Evolutionary conservation across 129 eudicot genomes (phyloP).

Genomic region (Helianthus tuberosus): DNA sequence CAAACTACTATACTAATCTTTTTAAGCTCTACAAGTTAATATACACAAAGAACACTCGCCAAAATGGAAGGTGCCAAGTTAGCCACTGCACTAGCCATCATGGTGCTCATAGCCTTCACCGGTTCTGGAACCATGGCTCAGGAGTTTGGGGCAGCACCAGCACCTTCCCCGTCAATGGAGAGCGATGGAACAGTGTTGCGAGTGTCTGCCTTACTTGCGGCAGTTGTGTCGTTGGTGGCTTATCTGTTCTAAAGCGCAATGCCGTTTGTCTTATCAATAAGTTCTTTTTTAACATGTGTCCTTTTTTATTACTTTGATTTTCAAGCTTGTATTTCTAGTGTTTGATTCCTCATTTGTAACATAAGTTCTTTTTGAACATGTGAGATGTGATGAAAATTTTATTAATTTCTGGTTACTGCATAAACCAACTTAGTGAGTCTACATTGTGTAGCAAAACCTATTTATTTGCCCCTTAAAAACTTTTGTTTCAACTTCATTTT

Average conservation of each 20-base stretch:
- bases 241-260: constrained; percentile 18
- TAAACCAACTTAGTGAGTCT: too few relatives aligned
- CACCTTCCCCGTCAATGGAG: constrained; percentile 53
- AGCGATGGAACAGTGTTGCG: constrained; percentile 35
- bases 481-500: too few relatives aligned
- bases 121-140: constrained; percentile 22
- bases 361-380: background rate
- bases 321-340: background rate
- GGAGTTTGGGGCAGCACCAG: constrained; percentile 39
- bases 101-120: constrained; percentile 29
- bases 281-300: background rate
- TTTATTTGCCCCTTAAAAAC: too few relatives aligned
- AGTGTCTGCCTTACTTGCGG: constrained; percentile 35
- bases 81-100: constrained; percentile 31
- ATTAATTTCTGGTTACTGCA: too few relatives aligned
- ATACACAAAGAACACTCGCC: background rate
- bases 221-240: constrained; percentile 31
- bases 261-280: too few relatives aligned
- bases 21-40: background rate
- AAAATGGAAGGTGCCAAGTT: constrained; percentile 44
- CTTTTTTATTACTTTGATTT: background rate
- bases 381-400: too few relatives aligned
- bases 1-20: background rate
- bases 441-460: too few relatives aligned
- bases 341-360: background rate